Evolutionary conservation across 306 rosid species (phyloP), one percentile per base, ranked within the genome.

Genomic region (Sesbania bispinosa): DNA sequence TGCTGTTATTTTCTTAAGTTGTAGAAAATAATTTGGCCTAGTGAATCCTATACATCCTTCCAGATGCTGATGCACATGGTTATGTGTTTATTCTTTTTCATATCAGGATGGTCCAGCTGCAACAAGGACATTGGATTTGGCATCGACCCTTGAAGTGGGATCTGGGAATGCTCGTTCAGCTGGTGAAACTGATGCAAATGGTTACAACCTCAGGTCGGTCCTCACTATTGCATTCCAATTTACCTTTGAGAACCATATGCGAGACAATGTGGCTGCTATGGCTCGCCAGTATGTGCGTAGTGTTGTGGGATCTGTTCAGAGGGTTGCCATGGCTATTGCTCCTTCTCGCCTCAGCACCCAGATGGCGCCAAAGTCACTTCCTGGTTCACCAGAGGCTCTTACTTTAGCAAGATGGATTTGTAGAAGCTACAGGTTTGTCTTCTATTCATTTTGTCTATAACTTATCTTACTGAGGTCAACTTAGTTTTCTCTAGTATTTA

Each of bases 271-370:
- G 32, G 97, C 99, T 77, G 91, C 95, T 3, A 94, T 94, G 99
- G 99, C 99, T 58, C 99, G 99, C 41, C 99, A 94, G 71, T 94
- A 89, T 11, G 96, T 94, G 62, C 97, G 99, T 1, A 79, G 93
- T 64, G 93, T 94, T 60, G 97, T 94, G 24, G 96, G 88, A 62
- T 91, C 99, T 2, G 99, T 94, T 59, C 99, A 94, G 77, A 86
- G 99, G 73, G 99, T 94, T 71, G 95, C 99, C 62, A 94, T 91
- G 99, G 99, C 97, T 14, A 94, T 94, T 59, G 84, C 99, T 67
- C 99, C 99, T 2, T 89, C 97, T 14, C 78, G 77, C 9, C 85
- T 88, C 39, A 73, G 83, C 81, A 73, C 93, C 8, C 93, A 84
- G 13, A 48, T 81, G 7, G 96, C 82, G n/a, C 85, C 97, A 8